Conservation (phyloP, 1,284 basidiomycete species). For the Malassezia cuniculi region DNA sequence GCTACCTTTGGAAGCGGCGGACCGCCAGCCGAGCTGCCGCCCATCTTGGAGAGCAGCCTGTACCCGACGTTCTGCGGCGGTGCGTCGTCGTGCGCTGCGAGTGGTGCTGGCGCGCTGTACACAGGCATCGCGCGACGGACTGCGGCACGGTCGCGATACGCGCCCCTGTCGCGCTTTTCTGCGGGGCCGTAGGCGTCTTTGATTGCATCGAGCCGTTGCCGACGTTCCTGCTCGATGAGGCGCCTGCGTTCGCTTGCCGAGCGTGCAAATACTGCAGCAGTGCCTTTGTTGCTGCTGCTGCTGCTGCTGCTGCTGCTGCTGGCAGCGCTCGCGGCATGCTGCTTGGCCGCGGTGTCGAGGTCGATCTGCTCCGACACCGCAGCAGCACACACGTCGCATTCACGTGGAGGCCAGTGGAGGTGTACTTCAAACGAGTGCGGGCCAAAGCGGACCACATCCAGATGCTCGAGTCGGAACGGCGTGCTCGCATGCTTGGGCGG, state of each 20-base stretch:
- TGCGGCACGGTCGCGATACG: slow-evolving; percentile 12
- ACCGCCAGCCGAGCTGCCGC: no score
- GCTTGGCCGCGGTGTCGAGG: no score
- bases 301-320: not conserved
- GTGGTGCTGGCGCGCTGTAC: no score
- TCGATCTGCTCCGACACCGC: no score
- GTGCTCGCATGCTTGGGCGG: slow-evolving; percentile 12
- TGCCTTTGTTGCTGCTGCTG: not conserved
- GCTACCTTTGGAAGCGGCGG: no score
- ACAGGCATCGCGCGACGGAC: slow-evolving; percentile 3
- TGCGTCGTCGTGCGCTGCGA: no score
- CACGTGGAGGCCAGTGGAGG: slow-evolving; percentile 7
- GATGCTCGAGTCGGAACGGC: slow-evolving; percentile 9
- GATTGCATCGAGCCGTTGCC: slow-evolving; percentile 3
- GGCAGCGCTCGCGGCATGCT: not conserved
- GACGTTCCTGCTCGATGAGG: slow-evolving; percentile 1
- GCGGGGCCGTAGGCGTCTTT: slow-evolving; percentile 3
- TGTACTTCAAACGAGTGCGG: slow-evolving; percentile 15
- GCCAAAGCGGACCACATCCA: slow-evolving; percentile 14
- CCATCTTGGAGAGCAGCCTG: no score
- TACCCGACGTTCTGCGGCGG: no score
- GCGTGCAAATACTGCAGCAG: not conserved
- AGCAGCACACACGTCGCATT: slow-evolving; percentile 10
- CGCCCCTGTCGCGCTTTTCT: not conserved
- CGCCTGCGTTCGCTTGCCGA: not conserved